phyloP scores from a whole-genome alignment of 1,139 yeast species.

The Lodderomyces parapsilosis region DNA sequence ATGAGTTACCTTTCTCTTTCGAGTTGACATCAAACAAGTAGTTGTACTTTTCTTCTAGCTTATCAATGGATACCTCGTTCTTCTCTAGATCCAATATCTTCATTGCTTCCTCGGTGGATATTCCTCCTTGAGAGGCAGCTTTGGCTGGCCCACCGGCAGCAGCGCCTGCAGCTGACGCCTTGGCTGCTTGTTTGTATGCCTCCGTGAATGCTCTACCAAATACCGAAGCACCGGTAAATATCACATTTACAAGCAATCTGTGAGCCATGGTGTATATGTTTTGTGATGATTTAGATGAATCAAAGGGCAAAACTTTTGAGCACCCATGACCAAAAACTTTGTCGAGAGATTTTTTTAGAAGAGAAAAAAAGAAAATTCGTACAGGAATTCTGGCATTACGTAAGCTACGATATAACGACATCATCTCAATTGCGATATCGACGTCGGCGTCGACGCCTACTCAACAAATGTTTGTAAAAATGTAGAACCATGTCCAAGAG shows the following conservation, averaged over 20 bases:
- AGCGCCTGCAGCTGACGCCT: constrained; percentile 63
- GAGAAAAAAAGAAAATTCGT: not conserved
- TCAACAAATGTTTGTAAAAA: not conserved
- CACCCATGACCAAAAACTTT: not conserved
- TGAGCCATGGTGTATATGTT: constrained; percentile 61
- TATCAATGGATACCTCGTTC: constrained; percentile 53
- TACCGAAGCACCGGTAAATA: constrained; percentile 92
- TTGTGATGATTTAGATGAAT: not conserved
- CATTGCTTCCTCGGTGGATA: constrained; percentile 84
- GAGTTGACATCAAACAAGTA: constrained; percentile 86
- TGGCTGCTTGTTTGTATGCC: constrained; percentile 95
- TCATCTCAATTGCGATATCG: too few species aligned
- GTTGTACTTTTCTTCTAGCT: constrained; percentile 72
- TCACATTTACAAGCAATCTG: constrained; percentile 82
- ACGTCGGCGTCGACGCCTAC: too few species aligned
- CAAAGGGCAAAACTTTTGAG: too few species aligned
- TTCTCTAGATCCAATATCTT: constrained; percentile 82
- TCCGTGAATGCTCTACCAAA: constrained; percentile 96
- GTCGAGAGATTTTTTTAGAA: not conserved
- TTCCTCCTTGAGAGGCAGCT: constrained; percentile 63
- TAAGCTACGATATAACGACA: too few species aligned
- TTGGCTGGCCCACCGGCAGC: constrained; percentile 52
- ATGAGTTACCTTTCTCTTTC: constrained; percentile 91
- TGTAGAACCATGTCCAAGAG: constrained; percentile 3
- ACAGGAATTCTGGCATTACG: not conserved